These are phyloP conservation scores for Micractinium sp. DNA, from an alignment of 139 green algal genomes.

Conservation along the genomic window DNA sequence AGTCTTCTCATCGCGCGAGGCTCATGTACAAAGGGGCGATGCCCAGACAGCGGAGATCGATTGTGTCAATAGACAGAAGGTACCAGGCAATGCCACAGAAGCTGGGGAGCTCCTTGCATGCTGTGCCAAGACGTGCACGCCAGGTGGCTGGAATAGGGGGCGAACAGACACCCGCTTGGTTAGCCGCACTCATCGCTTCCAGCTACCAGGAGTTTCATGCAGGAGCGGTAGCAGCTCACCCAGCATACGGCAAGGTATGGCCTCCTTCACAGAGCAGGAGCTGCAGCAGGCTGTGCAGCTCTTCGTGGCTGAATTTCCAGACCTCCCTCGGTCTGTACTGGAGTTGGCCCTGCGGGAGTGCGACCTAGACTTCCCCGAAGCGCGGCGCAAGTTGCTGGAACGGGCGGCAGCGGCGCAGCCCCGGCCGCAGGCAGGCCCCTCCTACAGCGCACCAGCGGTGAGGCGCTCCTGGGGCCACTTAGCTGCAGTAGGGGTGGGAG, in stretches of 20 bases:
- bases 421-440: background rate
- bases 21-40: background rate
- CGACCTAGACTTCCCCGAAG: background rate
- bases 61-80: background rate
- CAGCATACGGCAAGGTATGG: background rate
- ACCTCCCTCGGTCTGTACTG: background rate
- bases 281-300: conserved; percentile 7
- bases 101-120: too few species aligned
- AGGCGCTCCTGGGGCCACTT: background rate
- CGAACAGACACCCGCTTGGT: too few species aligned
- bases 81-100: too few species aligned
- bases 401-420: background rate
- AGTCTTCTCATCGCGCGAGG: background rate
- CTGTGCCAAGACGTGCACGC: too few species aligned
- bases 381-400: conserved; percentile 5
- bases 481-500: background rate
- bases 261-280: background rate
- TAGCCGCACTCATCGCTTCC: too few species aligned
- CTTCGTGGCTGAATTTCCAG: conserved; percentile 20
- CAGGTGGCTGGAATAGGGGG: too few species aligned
- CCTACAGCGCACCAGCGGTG: background rate
- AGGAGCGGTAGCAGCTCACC: too few species aligned
- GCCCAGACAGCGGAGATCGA: background rate
- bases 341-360: conserved; percentile 1
- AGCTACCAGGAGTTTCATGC: too few species aligned